Evolutionary conservation across 306 rosid genomes (phyloP).

Genomic region (Rosa multiflora): DNA sequence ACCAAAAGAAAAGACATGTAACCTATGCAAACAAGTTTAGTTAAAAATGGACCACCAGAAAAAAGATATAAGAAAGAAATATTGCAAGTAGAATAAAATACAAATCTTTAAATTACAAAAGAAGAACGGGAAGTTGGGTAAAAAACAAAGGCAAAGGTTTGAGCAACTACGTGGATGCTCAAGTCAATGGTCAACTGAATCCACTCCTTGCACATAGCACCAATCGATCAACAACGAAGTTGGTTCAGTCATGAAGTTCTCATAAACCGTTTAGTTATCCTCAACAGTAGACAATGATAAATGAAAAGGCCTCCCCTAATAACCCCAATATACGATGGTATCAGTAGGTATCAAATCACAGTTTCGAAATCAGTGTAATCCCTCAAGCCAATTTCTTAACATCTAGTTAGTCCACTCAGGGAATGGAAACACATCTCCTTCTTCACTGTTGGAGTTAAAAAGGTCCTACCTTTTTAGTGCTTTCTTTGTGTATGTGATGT

Average conservation of each 20-base stretch:
- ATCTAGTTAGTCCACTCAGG: too few relatives aligned
- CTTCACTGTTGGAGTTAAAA: too few relatives aligned
- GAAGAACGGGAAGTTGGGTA: too few relatives aligned
- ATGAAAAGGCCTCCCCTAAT: not conserved
- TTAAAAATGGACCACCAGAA: not conserved
- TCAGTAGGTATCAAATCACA: not conserved
- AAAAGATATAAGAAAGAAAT: too few relatives aligned
- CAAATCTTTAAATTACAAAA: too few relatives aligned
- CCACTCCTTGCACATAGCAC: not conserved
- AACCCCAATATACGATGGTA: not conserved
- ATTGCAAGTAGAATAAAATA: too few relatives aligned
- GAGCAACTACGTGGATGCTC: not conserved
- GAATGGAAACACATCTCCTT: too few relatives aligned
- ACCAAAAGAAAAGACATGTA: not conserved
- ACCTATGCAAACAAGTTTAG: not conserved
- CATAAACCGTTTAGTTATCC: not conserved
- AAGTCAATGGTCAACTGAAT: not conserved
- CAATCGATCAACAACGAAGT: not conserved
- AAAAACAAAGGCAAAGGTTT: too few relatives aligned
- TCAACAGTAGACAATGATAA: not conserved
- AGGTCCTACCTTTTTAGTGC: too few relatives aligned
- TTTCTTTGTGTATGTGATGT: too few relatives aligned
- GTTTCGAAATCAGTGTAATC: not conserved
- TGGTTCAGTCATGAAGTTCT: not conserved
- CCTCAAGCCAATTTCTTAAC: not conserved